Evolutionary conservation across 2,329 filamentous ascomycete species (phyloP).

Genomic region (Fusarium solani-melongenae): DNA sequence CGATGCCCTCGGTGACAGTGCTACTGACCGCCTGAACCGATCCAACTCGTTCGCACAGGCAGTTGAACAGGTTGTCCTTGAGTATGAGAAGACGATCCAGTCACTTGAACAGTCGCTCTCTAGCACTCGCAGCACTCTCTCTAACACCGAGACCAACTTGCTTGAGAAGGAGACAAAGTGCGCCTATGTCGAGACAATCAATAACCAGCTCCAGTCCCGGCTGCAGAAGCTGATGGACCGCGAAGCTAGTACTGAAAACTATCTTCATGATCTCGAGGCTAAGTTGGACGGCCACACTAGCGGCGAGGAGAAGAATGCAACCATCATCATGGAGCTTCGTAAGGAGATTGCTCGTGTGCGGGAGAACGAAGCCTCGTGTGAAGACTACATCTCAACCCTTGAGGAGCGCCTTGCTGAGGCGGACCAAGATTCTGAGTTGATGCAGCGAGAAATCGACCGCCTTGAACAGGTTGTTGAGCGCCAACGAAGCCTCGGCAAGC

Average conservation of each 20-base stretch:
- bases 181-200: conserved; percentile 92
- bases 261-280: conserved; percentile 89
- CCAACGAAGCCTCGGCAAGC: conserved; percentile 91
- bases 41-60: conserved; percentile 97
- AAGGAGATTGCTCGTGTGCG: conserved; percentile 90
- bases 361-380: conserved; percentile 89
- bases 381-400: conserved; percentile 97
- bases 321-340: conserved; percentile 85
- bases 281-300: conserved; percentile 91
- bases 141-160: conserved; percentile 85
- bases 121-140: conserved; percentile 84
- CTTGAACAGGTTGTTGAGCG: conserved; percentile 95
- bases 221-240: conserved; percentile 94
- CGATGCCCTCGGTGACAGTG: conserved; percentile 75
- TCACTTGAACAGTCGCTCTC: conserved; percentile 91
- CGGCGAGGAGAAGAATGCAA: conserved; percentile 91
- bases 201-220: conserved; percentile 86
- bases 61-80: conserved; percentile 93
- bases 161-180: conserved; percentile 95
- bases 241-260: conserved; percentile 90
- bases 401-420: conserved; percentile 96
- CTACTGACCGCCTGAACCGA: conserved; percentile 88
- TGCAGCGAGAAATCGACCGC: conserved; percentile 95
- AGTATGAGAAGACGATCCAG: conserved; percentile 99
- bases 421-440: conserved; percentile 94